Conservation (phyloP, 495 filamentous ascomycete species). For the Podospora bellae-mahoneyi region DNA sequence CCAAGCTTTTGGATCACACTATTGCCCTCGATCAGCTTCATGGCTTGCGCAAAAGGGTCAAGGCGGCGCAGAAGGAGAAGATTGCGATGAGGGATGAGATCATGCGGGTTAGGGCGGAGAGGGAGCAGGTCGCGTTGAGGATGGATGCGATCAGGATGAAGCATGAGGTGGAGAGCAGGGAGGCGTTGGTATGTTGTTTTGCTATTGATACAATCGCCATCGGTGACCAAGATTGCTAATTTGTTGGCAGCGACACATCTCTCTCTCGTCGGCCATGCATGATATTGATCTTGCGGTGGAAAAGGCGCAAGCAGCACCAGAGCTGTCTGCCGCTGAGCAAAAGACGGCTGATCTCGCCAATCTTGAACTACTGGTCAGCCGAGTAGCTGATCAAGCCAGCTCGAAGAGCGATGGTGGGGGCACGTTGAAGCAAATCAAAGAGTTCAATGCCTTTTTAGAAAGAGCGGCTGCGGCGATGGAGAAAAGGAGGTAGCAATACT, state of each 20-base stretch:
- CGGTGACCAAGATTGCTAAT: conserved; percentile 9
- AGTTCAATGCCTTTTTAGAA: conserved; percentile 57
- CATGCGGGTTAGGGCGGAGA: conserved; percentile 58
- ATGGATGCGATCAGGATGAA: conserved; percentile 66
- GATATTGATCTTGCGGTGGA: conserved; percentile 55
- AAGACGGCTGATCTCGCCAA: conserved; percentile 43
- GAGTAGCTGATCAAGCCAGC: conserved; percentile 46
- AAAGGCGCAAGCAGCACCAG: conserved; percentile 41
- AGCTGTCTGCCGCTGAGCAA: conserved; percentile 37
- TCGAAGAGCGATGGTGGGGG: conserved; percentile 45
- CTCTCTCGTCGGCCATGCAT: conserved; percentile 51
- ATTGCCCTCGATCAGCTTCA: conserved; percentile 64
- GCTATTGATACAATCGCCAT: neutral
- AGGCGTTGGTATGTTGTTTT: conserved; percentile 41
- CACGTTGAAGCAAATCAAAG: conserved; percentile 49
- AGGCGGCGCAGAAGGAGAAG: conserved; percentile 62
- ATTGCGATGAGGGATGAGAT: conserved; percentile 61
- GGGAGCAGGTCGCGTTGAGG: conserved; percentile 62
- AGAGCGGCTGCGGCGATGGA: conserved; percentile 49
- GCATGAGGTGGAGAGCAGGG: conserved; percentile 51
- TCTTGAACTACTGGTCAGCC: conserved; percentile 48
- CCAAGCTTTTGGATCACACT: conserved; percentile 57
- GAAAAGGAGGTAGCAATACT: conserved; percentile 26
- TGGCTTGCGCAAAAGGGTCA: conserved; percentile 58
- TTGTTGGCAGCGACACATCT: conserved; percentile 40